These are phyloP conservation scores for Colletotrichum falcatum DNA, from an alignment of 2,329 filamentous ascomycete genomes.

Conservation along the genomic window DNA sequence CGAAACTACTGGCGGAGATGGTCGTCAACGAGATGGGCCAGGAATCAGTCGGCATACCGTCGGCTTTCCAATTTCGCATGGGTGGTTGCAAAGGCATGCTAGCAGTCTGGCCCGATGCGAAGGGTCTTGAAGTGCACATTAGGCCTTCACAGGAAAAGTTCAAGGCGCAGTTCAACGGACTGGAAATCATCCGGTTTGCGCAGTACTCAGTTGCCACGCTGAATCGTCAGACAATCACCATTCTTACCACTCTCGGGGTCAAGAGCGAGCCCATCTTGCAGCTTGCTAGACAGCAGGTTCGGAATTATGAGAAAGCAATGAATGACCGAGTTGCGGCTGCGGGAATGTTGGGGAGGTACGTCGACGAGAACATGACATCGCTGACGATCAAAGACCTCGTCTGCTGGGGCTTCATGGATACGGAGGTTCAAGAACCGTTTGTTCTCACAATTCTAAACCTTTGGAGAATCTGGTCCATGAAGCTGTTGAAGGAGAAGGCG, in stretches of 20 bases:
- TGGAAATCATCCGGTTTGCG: slow-evolving; percentile 90
- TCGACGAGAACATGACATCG: slow-evolving; percentile 89
- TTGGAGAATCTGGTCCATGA: slow-evolving; percentile 91
- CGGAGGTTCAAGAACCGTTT: slow-evolving; percentile 77
- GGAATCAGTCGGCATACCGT: slow-evolving; percentile 71
- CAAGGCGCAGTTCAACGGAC: slow-evolving; percentile 71
- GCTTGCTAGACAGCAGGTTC: slow-evolving; percentile 76
- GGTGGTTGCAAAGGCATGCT: slow-evolving; percentile 94
- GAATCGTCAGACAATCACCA: slow-evolving; percentile 89
- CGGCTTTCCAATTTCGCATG: slow-evolving; percentile 90
- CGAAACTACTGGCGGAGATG: slow-evolving; percentile 78
- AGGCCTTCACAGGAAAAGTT: slow-evolving; percentile 93
- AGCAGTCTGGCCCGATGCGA: slow-evolving; percentile 76
- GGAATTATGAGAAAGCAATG: slow-evolving; percentile 78
- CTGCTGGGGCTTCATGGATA: slow-evolving; percentile 79
- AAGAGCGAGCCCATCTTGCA: slow-evolving; percentile 72
- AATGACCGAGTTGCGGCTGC: slow-evolving; percentile 72
- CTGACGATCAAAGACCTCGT: slow-evolving; percentile 81
- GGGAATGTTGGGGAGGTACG: slow-evolving; percentile 75
- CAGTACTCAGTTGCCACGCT: slow-evolving; percentile 81
- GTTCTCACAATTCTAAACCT: slow-evolving; percentile 81
- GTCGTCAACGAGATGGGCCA: slow-evolving; percentile 76
- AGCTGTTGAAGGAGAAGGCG: slow-evolving; percentile 92
- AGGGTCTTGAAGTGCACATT: slow-evolving; percentile 77
- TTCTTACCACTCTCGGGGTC: slow-evolving; percentile 85